A percentile compares a stretch with the other conserved stretches of the same genome.
phyloP scores from a whole-genome alignment of 2,329 filamentous ascomycete genomes.

The Fusarium citri region DNA sequence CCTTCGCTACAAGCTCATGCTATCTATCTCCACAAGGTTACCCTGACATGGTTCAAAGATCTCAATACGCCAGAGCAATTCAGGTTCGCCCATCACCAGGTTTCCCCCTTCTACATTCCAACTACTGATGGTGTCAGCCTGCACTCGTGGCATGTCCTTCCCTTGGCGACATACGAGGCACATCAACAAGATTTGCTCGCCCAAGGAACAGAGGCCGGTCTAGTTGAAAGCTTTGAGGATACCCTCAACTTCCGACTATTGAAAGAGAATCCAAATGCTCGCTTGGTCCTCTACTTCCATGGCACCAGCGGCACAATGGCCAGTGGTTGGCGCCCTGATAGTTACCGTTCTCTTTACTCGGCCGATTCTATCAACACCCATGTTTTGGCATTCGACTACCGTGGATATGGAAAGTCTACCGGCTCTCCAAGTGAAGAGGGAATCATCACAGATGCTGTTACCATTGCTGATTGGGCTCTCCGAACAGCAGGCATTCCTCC shows the following conservation, averaged over 20 bases:
- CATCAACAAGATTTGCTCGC: constrained; percentile 61
- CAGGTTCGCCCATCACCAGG: constrained; percentile 76
- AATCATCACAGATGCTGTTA: constrained; percentile 64
- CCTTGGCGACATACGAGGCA: constrained; percentile 57
- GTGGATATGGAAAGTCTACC: constrained; percentile 67
- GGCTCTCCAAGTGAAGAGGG: constrained; percentile 67
- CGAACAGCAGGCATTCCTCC: constrained; percentile 63
- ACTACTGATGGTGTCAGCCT: constrained; percentile 74
- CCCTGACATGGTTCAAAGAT: constrained; percentile 63
- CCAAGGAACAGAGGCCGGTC: constrained; percentile 9
- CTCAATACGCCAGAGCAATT: constrained; percentile 73
- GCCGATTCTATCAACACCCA: constrained; percentile 64
- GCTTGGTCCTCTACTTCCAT: constrained; percentile 64
- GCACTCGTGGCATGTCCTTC: constrained; percentile 80
- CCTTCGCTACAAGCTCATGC: constrained; percentile 37
- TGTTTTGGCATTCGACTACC: constrained; percentile 70
- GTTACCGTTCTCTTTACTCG: constrained; percentile 67
- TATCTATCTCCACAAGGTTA: constrained; percentile 64
- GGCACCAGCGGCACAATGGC: constrained; percentile 68
- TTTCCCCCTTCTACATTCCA: constrained; percentile 74
- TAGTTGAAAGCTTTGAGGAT: constrained; percentile 10
- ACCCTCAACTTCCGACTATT: constrained; percentile 57
- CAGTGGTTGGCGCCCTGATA: constrained; percentile 65
- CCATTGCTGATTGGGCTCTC: constrained; percentile 65
- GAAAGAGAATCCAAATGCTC: constrained; percentile 57